Conservation (phyloP, 139 green algal species). For the Coccomyxa sp. region DNA sequence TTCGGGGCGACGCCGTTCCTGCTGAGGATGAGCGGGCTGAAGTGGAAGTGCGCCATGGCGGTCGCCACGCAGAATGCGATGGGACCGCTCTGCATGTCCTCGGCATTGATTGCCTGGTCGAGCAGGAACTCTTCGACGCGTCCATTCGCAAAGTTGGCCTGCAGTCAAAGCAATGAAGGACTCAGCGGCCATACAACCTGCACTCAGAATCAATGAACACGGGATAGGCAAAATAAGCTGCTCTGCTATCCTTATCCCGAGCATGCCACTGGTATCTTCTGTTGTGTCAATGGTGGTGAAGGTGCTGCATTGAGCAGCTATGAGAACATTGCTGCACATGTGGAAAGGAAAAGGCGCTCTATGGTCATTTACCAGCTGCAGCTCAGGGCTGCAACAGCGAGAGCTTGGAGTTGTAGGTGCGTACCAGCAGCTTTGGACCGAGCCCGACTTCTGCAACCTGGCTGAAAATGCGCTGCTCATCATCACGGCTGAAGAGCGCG, state of each 20-base stretch:
- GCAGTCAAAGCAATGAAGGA: neutral
- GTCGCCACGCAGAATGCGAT: conserved; percentile 38
- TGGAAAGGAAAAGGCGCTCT: too few species aligned
- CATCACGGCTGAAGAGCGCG: conserved; percentile 32
- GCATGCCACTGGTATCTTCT: neutral
- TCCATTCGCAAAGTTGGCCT: conserved; percentile 46
- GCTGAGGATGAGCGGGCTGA: conserved; percentile 18
- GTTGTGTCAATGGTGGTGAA: neutral
- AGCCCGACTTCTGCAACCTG: conserved; percentile 35
- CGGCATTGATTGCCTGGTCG: conserved; percentile 28
- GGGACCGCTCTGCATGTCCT: conserved; percentile 23
- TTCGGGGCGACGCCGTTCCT: neutral
- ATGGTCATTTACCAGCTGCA: too few species aligned
- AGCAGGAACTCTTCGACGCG: conserved; percentile 61
- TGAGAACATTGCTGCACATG: too few species aligned
- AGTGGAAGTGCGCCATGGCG: conserved; percentile 53
- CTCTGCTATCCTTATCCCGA: neutral
- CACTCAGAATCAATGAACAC: neutral
- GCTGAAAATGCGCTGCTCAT: conserved; percentile 45
- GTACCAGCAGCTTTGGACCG: conserved; percentile 50
- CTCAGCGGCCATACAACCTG: neutral
- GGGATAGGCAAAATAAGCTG: neutral
- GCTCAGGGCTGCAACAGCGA: too few species aligned
- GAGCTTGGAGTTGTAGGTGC: too few species aligned
- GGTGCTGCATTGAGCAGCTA: neutral